Base-by-base conservation (phyloP, 225 moss, liverwort and hornwort species). In the Lunularia cruciata region DNA sequence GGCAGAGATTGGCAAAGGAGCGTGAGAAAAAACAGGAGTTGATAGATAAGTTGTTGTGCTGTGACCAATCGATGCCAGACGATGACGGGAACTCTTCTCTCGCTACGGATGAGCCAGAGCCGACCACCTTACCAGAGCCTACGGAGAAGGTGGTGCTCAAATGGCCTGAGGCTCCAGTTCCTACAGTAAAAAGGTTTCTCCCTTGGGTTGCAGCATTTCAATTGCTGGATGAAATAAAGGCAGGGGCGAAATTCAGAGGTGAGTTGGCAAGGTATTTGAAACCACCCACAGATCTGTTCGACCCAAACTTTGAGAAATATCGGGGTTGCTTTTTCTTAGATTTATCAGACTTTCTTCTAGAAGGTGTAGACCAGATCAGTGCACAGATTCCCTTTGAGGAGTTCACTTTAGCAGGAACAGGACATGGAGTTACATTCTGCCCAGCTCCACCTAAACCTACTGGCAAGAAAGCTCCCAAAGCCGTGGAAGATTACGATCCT, bases 251-350 rank as follows among this genome's bases (percentile, higher is more conserved):
- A 27, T 90, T 86, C 35, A 73, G 84, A 67, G 92, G 90, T 0
- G 79, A 77, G 0, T 27, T 96, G 13, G 92, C 90, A 0, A 74
- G 90, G 10, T 89, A 92, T 31, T 48, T 85, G 0, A 89, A 80
- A 0, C 23, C 59, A 30, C 13, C 58, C 72, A 3, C 76, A 79
- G 10, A 82, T 71, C 18, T 84, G 0, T 22, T 0, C 0, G 86
- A 96, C 64, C 76, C 79, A 0, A 85, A 63, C 47, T 96, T 96
- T 12, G 53, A 83, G 0, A 77, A 85, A 0, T 96, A 96, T 0
- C 82, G 65, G 0, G 82, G 89, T 4, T 83, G 86, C 0, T 96
- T 96, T 26, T 73, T 83, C 12, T 18, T 96, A 5, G 77, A 92
- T 14, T 61, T 88, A 63, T 71, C 82, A 33, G 77, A 75, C 0